Conservation (phyloP, 257 asterid genomes). For the Leonotis leonurus region DNA sequence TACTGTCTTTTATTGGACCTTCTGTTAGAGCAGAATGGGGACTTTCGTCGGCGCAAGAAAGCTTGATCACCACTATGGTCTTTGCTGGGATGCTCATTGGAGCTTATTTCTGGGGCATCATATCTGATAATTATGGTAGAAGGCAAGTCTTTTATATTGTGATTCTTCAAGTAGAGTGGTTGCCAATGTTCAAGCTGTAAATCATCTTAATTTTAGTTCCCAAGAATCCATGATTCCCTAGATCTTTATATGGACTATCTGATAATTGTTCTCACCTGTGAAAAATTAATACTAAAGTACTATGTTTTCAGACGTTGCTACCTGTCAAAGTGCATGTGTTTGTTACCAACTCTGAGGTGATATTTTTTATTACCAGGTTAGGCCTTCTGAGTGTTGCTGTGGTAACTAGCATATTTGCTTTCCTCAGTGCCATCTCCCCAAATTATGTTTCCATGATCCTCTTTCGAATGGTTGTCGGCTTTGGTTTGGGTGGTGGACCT, state of each 20-base stretch:
- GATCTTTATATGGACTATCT: background rate
- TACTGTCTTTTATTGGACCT: constrained; percentile 69
- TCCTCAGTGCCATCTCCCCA: constrained; percentile 58
- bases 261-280: background rate
- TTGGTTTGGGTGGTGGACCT: constrained; percentile 79
- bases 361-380: constrained; percentile 40
- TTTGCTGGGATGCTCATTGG: constrained; percentile 85
- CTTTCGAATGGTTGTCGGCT: constrained; percentile 59
- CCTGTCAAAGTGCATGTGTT: background rate
- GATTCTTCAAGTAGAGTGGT: background rate
- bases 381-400: constrained; percentile 61
- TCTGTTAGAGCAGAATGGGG: constrained; percentile 61
- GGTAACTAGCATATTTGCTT: constrained; percentile 47
- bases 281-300: background rate
- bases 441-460: constrained; percentile 45
- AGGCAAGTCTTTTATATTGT: constrained; percentile 32
- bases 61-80: constrained; percentile 58
- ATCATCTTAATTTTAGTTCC: background rate
- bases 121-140: constrained; percentile 68
- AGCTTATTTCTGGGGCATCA: constrained; percentile 59
- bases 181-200: background rate
- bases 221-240: background rate
- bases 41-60: constrained; percentile 57
- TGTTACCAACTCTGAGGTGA: background rate
- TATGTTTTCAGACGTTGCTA: background rate